Percentiles rank a stretch among this genome's conserved stretches.
Conservation (phyloP, 1,139 yeast genomes). For the Torulaspora pretoriensis region DNA sequence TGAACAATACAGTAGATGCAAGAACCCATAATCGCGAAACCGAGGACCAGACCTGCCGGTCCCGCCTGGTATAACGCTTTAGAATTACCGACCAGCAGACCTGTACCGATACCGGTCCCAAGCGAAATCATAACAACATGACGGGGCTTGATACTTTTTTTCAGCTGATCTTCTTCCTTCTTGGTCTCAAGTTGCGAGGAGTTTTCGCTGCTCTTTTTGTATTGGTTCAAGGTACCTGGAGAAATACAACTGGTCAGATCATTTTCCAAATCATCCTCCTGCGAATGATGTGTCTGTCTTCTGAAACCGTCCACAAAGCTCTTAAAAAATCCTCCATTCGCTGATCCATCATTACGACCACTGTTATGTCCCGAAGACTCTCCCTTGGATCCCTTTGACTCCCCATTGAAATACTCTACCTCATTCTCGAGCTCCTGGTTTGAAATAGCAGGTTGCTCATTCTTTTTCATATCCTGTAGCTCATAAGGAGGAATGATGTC, state of each 20-base stretch:
- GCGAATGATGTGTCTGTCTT: slow-evolving; percentile 21
- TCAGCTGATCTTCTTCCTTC: slow-evolving; percentile 33
- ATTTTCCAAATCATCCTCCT: slow-evolving; percentile 15
- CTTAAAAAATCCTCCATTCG: slow-evolving; percentile 10
- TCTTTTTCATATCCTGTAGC: slow-evolving; percentile 18
- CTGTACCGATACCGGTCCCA: slow-evolving; percentile 84
- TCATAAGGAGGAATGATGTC: slow-evolving; percentile 13
- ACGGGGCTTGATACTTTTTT: slow-evolving; percentile 48
- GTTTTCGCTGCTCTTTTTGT: slow-evolving; percentile 7
- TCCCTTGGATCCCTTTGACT: slow-evolving; percentile 4
- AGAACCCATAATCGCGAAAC: slow-evolving; percentile 63
- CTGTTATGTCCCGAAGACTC: slow-evolving; percentile 8
- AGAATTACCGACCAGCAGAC: slow-evolving; percentile 73
- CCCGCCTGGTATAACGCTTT: slow-evolving; percentile 66
- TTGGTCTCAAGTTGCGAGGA: slow-evolving; percentile 5
- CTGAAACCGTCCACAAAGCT: slow-evolving; percentile 32
- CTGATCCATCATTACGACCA: neutral
- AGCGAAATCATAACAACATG: slow-evolving; percentile 69
- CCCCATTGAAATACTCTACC: slow-evolving; percentile 24
- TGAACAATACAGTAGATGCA: slow-evolving; percentile 73
- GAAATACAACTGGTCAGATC: slow-evolving; percentile 16
- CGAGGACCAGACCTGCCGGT: slow-evolving; percentile 70
- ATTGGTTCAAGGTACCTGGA: slow-evolving; percentile 12
- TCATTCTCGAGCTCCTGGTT: slow-evolving; percentile 19
- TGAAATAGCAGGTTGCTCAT: slow-evolving; percentile 7